phyloP scores from a whole-genome alignment of 2,329 filamentous ascomycete genomes.

The Sporothrix dimorphospora region DNA sequence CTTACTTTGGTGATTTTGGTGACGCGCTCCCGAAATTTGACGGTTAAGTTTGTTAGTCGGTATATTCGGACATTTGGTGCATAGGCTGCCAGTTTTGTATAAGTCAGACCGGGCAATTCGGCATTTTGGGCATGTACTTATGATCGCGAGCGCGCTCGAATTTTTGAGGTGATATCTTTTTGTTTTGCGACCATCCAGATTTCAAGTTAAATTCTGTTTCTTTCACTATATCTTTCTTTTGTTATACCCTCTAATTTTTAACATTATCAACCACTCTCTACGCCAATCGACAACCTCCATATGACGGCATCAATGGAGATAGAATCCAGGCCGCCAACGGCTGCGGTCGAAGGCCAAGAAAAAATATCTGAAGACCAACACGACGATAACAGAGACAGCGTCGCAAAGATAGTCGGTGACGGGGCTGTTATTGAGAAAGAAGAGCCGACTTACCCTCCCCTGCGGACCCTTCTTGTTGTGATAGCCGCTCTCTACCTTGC shows the following conservation, averaged over 20 bases:
- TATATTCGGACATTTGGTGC: neutral
- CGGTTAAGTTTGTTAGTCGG: conserved; percentile 2
- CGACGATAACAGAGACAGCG: neutral
- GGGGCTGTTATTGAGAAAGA: neutral
- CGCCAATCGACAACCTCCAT: no score
- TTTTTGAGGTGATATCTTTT: neutral
- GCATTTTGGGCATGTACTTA: neutral
- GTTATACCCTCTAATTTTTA: neutral
- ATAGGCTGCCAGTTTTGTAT: neutral
- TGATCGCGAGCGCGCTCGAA: neutral
- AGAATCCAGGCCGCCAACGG: neutral
- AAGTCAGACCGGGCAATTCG: neutral
- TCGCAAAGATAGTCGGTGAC: neutral
- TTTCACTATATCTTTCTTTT: neutral
- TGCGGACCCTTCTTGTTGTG: conserved; percentile 35
- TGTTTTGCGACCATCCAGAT: neutral
- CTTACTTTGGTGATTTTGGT: neutral
- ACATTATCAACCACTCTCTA: neutral
- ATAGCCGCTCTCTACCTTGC: conserved; percentile 43
- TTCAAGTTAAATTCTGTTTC: neutral
- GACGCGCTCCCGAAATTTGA: neutral
- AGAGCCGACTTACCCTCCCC: neutral
- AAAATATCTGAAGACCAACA: neutral
- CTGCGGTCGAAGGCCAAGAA: neutral
- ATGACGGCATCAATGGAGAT: neutral